Evolutionary conservation across 2,329 filamentous ascomycete species (phyloP).

Genomic region (Colletotrichum shisoi): DNA sequence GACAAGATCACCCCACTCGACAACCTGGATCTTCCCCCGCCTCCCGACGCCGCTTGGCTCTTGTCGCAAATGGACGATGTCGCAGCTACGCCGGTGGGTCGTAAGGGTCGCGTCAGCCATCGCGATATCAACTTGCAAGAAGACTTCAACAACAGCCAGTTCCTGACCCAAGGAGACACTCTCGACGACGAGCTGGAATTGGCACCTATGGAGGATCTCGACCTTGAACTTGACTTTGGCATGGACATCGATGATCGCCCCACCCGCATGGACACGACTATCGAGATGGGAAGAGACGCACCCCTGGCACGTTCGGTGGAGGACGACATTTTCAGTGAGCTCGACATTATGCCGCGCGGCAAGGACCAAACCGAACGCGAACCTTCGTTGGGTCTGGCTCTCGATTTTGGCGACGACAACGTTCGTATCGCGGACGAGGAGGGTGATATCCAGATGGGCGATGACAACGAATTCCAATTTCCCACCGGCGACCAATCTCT

Average conservation of each 20-base stretch:
- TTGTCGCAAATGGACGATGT: conserved; percentile 76
- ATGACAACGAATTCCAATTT: conserved; percentile 68
- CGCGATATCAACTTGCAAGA: conserved; percentile 74
- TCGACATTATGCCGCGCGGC: conserved; percentile 64
- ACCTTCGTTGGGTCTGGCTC: conserved; percentile 61
- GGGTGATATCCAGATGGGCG: conserved; percentile 68
- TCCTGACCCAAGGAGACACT: conserved; percentile 72
- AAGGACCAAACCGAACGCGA: conserved; percentile 67
- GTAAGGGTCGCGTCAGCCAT: conserved; percentile 65
- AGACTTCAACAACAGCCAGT: conserved; percentile 78
- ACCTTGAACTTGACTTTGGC: conserved; percentile 77
- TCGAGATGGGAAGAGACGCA: conserved; percentile 91
- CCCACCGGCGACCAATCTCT: conserved; percentile 65
- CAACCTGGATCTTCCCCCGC: conserved; percentile 76
- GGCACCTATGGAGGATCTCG: conserved; percentile 70
- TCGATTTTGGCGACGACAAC: conserved; percentile 62
- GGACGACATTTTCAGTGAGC: conserved; percentile 73
- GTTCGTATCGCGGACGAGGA: conserved; percentile 70
- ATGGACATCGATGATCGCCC: conserved; percentile 74
- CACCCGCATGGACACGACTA: conserved; percentile 63
- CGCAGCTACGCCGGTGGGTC: conserved; percentile 61
- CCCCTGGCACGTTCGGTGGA: conserved; percentile 72
- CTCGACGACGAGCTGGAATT: conserved; percentile 66
- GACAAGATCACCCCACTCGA: conserved; percentile 95
- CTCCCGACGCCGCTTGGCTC: conserved; percentile 86